Evolutionary conservation across 768 basidiomycete genomes (phyloP), one percentile per base, ranked within the genome.

Genomic region (Suillus cothurnatus): DNA sequence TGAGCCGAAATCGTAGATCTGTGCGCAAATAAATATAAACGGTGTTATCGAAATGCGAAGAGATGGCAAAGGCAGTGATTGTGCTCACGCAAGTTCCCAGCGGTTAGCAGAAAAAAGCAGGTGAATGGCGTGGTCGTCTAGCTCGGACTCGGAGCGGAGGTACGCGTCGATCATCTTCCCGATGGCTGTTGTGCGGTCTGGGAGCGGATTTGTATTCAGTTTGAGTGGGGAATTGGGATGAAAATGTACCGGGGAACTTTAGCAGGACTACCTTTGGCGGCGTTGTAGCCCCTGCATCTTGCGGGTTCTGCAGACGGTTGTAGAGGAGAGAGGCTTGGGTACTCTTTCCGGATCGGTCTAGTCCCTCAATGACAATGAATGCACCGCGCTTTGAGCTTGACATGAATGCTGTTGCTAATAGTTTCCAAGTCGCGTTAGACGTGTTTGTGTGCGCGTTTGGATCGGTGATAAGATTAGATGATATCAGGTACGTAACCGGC

Each of bases 41-140:
- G 15, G 32, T 31, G 34, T 39, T 38, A 60, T 63, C 4, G 6
- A 26, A 26, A 53, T n/a, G 61, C 21, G 14, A 50, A 56, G 26
- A 6, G 21, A 62, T n/a, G 52, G 38, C 50, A 36, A 38, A 61
- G 4, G 56, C 26, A 31, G 26, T 39, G 62, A 21, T 64, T 38
- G 11, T 41, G 38, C 86, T 62, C 72, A 97, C 93, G 91, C 90
- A 67, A 91, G 86, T 74, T 99, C 96, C 97, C 97, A 99, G 41
- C 97, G 86, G 74, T 99, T 99, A 2, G 96, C 97, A 52, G 94
- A 90, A 82, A 99, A 99, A 63, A 99, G 85, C 4, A 98, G 86
- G 74, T 99, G 97, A 58, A 99, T 89, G 2, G 90, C 92, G 66
- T 83, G 91, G 78, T 98, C 95, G 75, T 97, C 95, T 59, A 99